Conservation (phyloP, 2,329 filamentous ascomycete genomes). For the Bisporella sp. region DNA sequence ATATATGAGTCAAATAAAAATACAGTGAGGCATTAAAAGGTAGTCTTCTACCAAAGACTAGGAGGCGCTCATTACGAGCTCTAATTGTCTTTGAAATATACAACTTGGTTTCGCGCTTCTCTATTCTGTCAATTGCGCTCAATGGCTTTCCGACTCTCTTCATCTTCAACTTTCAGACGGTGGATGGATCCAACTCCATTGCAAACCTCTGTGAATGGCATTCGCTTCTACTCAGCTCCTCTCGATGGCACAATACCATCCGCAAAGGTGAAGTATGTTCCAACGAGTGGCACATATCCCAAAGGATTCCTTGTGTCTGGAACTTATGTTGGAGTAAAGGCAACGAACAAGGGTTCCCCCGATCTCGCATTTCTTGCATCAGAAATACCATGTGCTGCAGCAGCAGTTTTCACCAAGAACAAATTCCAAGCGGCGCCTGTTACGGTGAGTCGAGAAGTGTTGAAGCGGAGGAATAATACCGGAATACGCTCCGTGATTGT, state of each 20-base stretch:
- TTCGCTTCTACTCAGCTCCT: conserved; percentile 52
- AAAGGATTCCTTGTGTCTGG: conserved; percentile 83
- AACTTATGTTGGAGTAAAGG: conserved; percentile 88
- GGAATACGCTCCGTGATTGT: conserved; percentile 78
- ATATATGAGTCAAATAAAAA: too few species aligned
- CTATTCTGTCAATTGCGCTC: background rate
- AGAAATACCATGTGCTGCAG: conserved; percentile 75
- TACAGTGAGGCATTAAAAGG: too few species aligned
- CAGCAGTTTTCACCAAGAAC: conserved; percentile 95
- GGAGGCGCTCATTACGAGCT: too few species aligned
- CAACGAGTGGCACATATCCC: conserved; percentile 78
- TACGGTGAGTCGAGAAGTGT: conserved; percentile 68
- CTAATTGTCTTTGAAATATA: too few species aligned
- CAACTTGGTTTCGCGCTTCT: background rate
- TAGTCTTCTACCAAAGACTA: too few species aligned
- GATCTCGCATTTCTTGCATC: conserved; percentile 87
- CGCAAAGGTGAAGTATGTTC: conserved; percentile 86
- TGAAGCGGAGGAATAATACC: conserved; percentile 57
- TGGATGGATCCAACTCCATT: conserved; percentile 17
- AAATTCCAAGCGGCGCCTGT: conserved; percentile 97
- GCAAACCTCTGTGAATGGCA: conserved; percentile 10
- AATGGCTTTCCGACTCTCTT: conserved; percentile 23
- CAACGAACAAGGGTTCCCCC: conserved; percentile 82
- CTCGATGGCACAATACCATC: conserved; percentile 56
- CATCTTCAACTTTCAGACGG: conserved; percentile 15